Evolutionary conservation across 352 stramenopile genomes (phyloP), one percentile per base, ranked within the genome.

Genomic region (Pilasporangium apinafurcum): DNA sequence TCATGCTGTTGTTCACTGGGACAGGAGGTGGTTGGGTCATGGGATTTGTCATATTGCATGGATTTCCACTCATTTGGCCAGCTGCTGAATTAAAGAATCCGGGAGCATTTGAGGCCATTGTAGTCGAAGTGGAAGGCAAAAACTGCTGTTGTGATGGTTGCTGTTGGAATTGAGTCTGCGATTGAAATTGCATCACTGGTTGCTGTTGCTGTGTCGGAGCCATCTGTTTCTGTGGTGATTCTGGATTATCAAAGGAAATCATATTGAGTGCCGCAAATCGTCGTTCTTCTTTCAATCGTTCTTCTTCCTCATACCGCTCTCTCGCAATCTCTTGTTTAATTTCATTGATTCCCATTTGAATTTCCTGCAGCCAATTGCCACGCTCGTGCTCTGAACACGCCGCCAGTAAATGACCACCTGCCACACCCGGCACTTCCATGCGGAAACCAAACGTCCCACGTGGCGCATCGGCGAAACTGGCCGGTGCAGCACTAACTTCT

Each of bases 201-300:
- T 42, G 37, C 24, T 37, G 20, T 3, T 30, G 46, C 22, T 41
- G 44, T 8, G 25, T 2, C 4, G 51, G 37, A n/a, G 38, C n/a
- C 5, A 35, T 21, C 0, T 49, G 35, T n/a, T 59, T 39, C n/a
- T n/a, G n/a, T 8, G 25, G 2, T 3, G 51, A 35, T 16, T 36
- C n/a, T 7, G 58, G 40, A 12, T 85, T 65, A 35, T 85, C 75
- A 30, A 88, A 88, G 17, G 71, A 83, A 37, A 91, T 91, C 74
- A 91, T 87, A 48, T 91, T 78, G 47, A 86, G 54, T 32, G 74
- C 71, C 22, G 69, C 70, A 50, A 87, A 91, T 27, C 66, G 62
- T 1, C 67, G 58, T 29, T 85, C 69, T 26, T 86, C 70, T 20
- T 71, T 52, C 16, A 68, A 27, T 8, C 57, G 60, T 22, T 59